Evolutionary conservation across 169 alveolate species (phyloP), one percentile per base, ranked within the genome.

Genomic region (Babesia bigemina): DNA sequence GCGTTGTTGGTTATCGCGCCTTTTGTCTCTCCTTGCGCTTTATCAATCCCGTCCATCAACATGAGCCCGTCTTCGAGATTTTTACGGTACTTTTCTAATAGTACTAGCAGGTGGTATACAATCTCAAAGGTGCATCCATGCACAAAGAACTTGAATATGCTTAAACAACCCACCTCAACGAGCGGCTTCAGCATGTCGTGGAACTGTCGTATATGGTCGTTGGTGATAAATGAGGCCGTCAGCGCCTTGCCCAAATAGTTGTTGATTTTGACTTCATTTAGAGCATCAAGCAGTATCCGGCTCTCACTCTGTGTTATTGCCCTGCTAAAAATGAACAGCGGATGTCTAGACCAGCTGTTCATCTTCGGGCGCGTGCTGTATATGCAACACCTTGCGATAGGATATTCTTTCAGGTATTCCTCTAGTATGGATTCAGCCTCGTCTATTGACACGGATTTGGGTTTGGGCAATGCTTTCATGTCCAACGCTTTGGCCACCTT

Each of bases 111-210:
- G 33, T 55, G 56, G 45, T 77, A 77, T 0, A 45, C 62, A 21
- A 26, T 69, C 36, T 26, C 62, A n/a, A 77, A 55, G 10, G 86
- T 77, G 42, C 65, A 57, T 12, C 55, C 44, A 36, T 67, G 86
- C 44, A 48, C 42, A 48, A 77, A 77, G 48, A 29, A 52, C 63
- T 39, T 48, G 63, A 77, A n/a, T 12, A 69, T 49, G 28, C 61
- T 77, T 8, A 53, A 11, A 39, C 57, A 57, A 0, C 86, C 86
- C 11, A 1, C 28, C 17, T 66, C 50, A 0, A 77, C 28, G 12
- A 61, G 60, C 21, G 52, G 61, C 17, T 26, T 17, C 45, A 77
- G 48, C 14, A 52, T n/a, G 7, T 26, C 29, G 24, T 77, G 74
- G 44, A 14, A 52, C 57, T 16, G 19, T 17, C 44, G 13, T 16